Conservation (phyloP, 2,329 filamentous ascomycete genomes). For the Gaeumannomyces sp. region DNA sequence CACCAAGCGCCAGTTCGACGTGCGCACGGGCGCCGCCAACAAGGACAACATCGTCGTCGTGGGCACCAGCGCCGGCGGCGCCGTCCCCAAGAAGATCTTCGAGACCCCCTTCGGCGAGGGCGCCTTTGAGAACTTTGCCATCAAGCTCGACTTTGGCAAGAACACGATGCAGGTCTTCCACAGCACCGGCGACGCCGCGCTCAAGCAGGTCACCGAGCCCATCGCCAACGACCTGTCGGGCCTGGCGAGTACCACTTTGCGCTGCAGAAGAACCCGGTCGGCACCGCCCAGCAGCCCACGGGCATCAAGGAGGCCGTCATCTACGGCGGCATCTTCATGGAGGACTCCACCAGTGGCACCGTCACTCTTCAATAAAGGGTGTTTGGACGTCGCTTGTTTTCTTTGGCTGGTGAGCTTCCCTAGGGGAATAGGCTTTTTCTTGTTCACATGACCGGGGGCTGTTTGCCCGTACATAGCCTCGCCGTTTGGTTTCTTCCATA, state of each 20-base stretch:
- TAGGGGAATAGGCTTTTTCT: neutral
- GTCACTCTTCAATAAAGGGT: constrained; percentile 3
- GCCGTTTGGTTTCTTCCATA: no score
- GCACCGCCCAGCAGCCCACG: neutral
- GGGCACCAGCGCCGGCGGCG: neutral
- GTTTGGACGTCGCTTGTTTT: neutral
- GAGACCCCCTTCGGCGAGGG: constrained; percentile 1
- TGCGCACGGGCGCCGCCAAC: constrained; percentile 9
- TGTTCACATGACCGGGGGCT: no score
- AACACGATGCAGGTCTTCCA: constrained; percentile 10
- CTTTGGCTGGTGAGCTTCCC: neutral
- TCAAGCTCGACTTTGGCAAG: constrained; percentile 8
- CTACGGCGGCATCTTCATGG: constrained; percentile 9
- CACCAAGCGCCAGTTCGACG: constrained; percentile 5
- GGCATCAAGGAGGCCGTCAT: constrained; percentile 7
- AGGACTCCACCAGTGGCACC: constrained; percentile 5
- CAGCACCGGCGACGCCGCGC: constrained; percentile 5
- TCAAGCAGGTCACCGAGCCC: constrained; percentile 3
- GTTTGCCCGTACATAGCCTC: no score
- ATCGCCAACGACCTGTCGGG: constrained; percentile 7
- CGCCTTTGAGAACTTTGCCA: constrained; percentile 8
- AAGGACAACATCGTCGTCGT: constrained; percentile 3
- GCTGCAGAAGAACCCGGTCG: constrained; percentile 8
- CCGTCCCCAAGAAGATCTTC: neutral
- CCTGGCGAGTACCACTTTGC: constrained; percentile 8